Evolutionary conservation across 164 flowering plant species (phyloP), one percentile per base, ranked within the genome.

Genomic region (Platanus orientalis): DNA sequence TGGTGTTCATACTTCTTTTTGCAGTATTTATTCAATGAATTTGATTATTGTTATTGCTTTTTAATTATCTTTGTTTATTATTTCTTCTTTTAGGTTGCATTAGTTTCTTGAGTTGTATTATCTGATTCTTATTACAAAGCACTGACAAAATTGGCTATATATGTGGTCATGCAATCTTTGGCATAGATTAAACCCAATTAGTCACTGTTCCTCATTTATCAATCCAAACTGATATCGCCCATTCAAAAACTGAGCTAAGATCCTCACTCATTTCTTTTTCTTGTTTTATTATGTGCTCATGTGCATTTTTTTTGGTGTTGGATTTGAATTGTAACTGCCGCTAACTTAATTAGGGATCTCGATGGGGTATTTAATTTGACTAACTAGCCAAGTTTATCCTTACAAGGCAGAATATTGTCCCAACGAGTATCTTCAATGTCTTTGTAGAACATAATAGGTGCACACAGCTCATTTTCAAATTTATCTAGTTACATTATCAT

Each of bases 241-340:
- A 87, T 78, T 90, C 98, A 1, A 94, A 91, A 74, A 83, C 91
- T 48, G 98, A 94, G 85, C 79, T 87, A 29, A 84, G 98, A 96
- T 91, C 48, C 55, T 49, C 69, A 28, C 16, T 62, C 66, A 16
- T 17, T 20, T 55, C 36, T 34, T 49, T n/a, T 19, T 26, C 36
- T 24, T 10, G 29, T 29, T 50, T 40, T 39, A 36, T 44, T 23
- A 7, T 59, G 39, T 34, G 39, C 39, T 34, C 21, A 49, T 49
- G 21, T 6, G 2, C n/a, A n/a, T n/a, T n/a, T n/a, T n/a, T n/a
- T n/a, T n/a, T n/a, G n/a, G n/a, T n/a, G n/a, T n/a, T n/a, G n/a
- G n/a, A n/a, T n/a, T n/a, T n/a, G n/a, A n/a, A n/a, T n/a, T n/a
- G n/a, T n/a, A n/a, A n/a, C n/a, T n/a, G n/a, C n/a, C n/a, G n/a